These are phyloP conservation scores for Podaxis sp. DNA, from an alignment of 768 basidiomycete species.

Conservation along the genomic window DNA sequence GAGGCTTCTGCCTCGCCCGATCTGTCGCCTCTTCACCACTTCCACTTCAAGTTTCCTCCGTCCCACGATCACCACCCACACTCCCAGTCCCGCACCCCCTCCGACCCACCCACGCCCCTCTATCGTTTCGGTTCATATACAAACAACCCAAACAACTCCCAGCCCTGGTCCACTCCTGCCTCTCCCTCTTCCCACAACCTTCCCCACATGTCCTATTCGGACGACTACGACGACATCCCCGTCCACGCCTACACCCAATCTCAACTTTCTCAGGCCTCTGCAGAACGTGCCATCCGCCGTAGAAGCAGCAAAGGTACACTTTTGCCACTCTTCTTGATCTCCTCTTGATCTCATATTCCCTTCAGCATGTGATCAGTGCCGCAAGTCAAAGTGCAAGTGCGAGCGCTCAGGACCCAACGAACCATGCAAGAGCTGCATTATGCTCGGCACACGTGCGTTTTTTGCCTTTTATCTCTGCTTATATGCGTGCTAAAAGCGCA, in stretches of 20 bases:
- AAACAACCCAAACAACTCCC: slow-evolving; percentile 10
- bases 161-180: slow-evolving; percentile 11
- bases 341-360: slow-evolving; percentile 8
- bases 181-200: slow-evolving; percentile 14
- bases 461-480: slow-evolving; percentile 6
- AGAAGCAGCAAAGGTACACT: slow-evolving; percentile 71
- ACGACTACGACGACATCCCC: slow-evolving; percentile 55
- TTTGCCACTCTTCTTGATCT: background rate
- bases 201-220: slow-evolving; percentile 41
- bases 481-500: background rate
- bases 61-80: slow-evolving; percentile 18
- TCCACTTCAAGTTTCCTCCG: slow-evolving; percentile 32
- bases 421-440: slow-evolving; percentile 73
- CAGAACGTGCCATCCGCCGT: slow-evolving; percentile 55
- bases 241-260: slow-evolving; percentile 17
- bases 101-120: slow-evolving; percentile 25
- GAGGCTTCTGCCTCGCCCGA: slow-evolving; percentile 40
- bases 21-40: slow-evolving; percentile 34
- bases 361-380: slow-evolving; percentile 82
- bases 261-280: slow-evolving; percentile 41
- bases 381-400: slow-evolving; percentile 89
- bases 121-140: slow-evolving; percentile 29
- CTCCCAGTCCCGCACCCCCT: slow-evolving; percentile 25
- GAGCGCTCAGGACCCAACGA: slow-evolving; percentile 58
- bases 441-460: slow-evolving; percentile 63